A percentile compares a stretch with the other conserved stretches of the same genome.
Evolutionary conservation across 2,329 filamentous ascomycete species (phyloP).

Genomic region (Sarocladium brachiariae): DNA sequence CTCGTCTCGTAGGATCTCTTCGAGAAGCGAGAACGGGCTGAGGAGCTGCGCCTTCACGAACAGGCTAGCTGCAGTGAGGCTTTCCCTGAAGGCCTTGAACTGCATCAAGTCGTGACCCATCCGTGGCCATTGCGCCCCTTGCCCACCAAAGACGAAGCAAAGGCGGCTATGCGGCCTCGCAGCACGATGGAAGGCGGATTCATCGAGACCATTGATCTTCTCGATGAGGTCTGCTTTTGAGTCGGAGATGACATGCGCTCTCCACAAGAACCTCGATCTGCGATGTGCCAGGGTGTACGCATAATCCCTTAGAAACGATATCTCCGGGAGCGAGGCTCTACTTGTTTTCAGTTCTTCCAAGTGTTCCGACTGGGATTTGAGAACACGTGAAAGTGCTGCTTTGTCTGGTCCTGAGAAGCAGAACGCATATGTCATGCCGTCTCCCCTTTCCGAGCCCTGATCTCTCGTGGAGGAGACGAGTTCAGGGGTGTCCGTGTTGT

Average conservation of each 20-base stretch:
- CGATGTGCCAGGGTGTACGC: conserved; percentile 39
- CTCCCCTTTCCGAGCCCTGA: conserved; percentile 21
- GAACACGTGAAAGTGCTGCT: background rate
- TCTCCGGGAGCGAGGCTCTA: background rate
- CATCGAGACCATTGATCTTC: background rate
- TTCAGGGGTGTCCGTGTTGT: background rate
- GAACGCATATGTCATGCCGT: background rate
- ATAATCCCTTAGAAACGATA: conserved; percentile 1
- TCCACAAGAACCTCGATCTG: conserved; percentile 39
- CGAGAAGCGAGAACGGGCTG: conserved; percentile 19
- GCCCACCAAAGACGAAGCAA: conserved; percentile 24
- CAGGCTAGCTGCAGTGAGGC: conserved; percentile 16
- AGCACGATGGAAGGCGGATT: background rate
- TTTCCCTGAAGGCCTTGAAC: conserved; percentile 14
- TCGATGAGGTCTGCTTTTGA: background rate
- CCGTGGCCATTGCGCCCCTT: conserved; percentile 25
- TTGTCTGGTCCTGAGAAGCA: background rate
- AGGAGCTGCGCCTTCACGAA: conserved; percentile 20
- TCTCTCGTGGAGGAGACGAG: conserved; percentile 17
- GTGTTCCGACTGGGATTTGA: background rate
- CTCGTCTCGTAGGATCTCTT: background rate
- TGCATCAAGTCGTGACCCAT: conserved; percentile 24
- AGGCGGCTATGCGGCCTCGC: background rate
- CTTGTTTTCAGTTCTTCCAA: background rate
- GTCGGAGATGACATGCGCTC: conserved; percentile 10